These are phyloP conservation scores for Penicillium thymicola DNA, from an alignment of 2,329 filamentous ascomycete species.

Conservation along the genomic window DNA sequence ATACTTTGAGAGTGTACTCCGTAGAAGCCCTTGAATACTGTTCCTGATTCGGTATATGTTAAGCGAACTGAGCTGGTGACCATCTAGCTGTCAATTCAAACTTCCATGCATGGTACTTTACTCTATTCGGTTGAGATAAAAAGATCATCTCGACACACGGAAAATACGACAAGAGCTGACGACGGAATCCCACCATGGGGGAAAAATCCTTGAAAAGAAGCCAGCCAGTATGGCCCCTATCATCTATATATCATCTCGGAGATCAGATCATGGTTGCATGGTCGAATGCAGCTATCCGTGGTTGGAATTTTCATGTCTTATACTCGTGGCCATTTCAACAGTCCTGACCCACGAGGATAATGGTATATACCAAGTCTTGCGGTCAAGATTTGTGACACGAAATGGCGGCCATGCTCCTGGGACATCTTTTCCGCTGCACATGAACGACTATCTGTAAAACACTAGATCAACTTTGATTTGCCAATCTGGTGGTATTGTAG, in stretches of 20 bases:
- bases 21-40: neutral
- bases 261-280: slow-evolving; percentile 19
- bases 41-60: neutral
- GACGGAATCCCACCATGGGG: neutral
- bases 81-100: slow-evolving; percentile 9
- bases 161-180: slow-evolving; percentile 1
- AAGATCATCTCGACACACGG: slow-evolving; percentile 7
- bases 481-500: neutral
- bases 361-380: neutral
- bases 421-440: slow-evolving; percentile 26
- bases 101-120: slow-evolving; percentile 4
- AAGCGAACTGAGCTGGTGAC: slow-evolving; percentile 8
- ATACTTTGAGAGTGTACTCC: neutral
- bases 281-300: slow-evolving; percentile 21
- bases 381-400: slow-evolving; percentile 12
- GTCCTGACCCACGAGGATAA: neutral
- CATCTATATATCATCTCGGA: slow-evolving; percentile 8
- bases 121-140: slow-evolving; percentile 11
- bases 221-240: neutral
- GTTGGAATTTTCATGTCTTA: slow-evolving; percentile 12
- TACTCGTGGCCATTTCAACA: neutral
- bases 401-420: slow-evolving; percentile 35
- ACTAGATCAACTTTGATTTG: slow-evolving; percentile 13
- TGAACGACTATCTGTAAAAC: slow-evolving; percentile 10
- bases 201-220: neutral